These are phyloP conservation scores for Dichomitus squalens DNA, from an alignment of 1,284 basidiomycete genomes.

Conservation along the genomic window DNA sequence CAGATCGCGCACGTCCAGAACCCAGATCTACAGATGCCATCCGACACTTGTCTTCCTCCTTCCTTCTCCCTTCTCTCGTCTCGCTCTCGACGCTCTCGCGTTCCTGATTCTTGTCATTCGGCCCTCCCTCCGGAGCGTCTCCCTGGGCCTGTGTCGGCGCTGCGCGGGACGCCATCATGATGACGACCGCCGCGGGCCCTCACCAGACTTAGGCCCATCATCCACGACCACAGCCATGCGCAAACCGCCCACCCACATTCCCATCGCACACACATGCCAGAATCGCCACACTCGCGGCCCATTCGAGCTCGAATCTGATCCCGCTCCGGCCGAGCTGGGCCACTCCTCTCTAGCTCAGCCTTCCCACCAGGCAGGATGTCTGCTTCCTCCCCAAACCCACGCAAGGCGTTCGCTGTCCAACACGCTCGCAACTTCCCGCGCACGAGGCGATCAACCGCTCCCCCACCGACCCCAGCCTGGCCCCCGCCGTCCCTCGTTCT, in stretches of 20 bases:
- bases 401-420: too few species aligned
- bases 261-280: background rate
- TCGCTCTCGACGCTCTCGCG: too few species aligned
- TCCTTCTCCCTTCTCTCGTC: too few species aligned
- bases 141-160: background rate
- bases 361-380: too few species aligned
- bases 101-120: background rate
- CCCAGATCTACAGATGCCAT: conserved; percentile 4
- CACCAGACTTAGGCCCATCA: background rate
- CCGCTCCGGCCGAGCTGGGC: too few species aligned
- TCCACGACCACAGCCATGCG: background rate
- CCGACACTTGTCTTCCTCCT: background rate
- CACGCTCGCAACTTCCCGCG: too few species aligned
- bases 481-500: too few species aligned
- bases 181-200: background rate
- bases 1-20: background rate
- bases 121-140: background rate
- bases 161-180: background rate
- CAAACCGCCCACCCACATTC: background rate
- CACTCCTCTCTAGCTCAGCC: too few species aligned
- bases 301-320: background rate
- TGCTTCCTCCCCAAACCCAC: too few species aligned
- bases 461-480: too few species aligned
- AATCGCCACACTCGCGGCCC: background rate
- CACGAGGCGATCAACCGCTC: too few species aligned